phyloP scores from a whole-genome alignment of 2,329 filamentous ascomycete species.

The Corinectria fuckeliana region DNA sequence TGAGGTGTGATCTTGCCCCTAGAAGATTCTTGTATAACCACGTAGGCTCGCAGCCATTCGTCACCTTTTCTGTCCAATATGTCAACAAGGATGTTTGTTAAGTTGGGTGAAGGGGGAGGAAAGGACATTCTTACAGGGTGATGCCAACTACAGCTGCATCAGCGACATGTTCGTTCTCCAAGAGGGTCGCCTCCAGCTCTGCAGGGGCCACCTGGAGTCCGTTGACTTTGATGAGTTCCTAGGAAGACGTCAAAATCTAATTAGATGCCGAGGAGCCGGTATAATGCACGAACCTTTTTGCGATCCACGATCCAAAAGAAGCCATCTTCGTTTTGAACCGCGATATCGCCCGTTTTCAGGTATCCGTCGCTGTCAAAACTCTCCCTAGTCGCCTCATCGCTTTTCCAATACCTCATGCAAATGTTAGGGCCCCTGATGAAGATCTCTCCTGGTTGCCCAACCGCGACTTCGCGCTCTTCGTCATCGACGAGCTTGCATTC shows the following conservation, averaged over 20 bases:
- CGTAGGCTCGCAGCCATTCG: conserved; percentile 61
- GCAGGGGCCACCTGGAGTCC: conserved; percentile 66
- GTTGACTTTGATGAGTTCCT: conserved; percentile 67
- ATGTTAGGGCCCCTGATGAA: conserved; percentile 62
- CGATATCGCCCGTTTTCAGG: conserved; percentile 66
- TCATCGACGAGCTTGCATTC: conserved; percentile 62
- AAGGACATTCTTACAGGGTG: conserved; percentile 44
- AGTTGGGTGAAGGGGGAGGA: neutral
- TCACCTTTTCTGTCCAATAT: conserved; percentile 46
- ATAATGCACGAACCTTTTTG: conserved; percentile 49
- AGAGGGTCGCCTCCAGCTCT: conserved; percentile 59
- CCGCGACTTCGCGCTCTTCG: conserved; percentile 54
- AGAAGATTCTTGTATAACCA: conserved; percentile 54
- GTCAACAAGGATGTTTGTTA: neutral
- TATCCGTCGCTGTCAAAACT: conserved; percentile 59
- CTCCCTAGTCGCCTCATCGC: conserved; percentile 60
- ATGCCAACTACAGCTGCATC: conserved; percentile 64
- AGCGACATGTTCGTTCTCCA: conserved; percentile 58
- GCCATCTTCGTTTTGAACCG: conserved; percentile 53
- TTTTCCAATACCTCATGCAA: conserved; percentile 65
- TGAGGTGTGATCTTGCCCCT: conserved; percentile 53
- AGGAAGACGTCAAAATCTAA: conserved; percentile 18
- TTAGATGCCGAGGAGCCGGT: too few species aligned
- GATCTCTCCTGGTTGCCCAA: conserved; percentile 59
- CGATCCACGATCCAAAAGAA: conserved; percentile 55